Percentiles rank a stretch among this genome's conserved stretches.
phyloP scores from a whole-genome alignment of 352 stramenopile genomes.

The Pythium sukuiense region DNA sequence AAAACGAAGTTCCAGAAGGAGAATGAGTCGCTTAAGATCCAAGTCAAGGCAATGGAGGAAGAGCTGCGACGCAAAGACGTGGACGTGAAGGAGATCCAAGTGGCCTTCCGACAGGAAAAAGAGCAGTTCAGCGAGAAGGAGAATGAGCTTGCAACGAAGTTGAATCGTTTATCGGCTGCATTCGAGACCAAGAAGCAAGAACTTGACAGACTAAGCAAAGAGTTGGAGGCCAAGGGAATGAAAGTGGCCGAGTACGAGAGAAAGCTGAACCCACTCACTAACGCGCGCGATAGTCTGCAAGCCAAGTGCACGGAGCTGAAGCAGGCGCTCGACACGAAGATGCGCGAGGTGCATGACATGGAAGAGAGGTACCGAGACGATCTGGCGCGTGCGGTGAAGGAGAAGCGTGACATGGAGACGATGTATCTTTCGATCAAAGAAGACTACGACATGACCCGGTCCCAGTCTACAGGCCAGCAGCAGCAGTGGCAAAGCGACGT shows the following conservation, averaged over 20 bases:
- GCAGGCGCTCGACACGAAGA: constrained; percentile 49
- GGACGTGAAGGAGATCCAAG: constrained; percentile 41
- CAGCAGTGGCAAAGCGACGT: constrained; percentile 50
- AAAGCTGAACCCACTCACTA: constrained; percentile 48
- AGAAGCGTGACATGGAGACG: constrained; percentile 62
- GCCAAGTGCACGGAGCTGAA: constrained; percentile 58
- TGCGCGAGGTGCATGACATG: constrained; percentile 44
- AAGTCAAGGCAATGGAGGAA: constrained; percentile 47
- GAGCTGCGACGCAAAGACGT: constrained; percentile 43
- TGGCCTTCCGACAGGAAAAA: constrained; percentile 30
- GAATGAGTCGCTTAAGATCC: constrained; percentile 34
- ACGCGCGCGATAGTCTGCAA: constrained; percentile 56
- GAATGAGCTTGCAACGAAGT: constrained; percentile 35
- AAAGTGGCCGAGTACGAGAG: constrained; percentile 59
- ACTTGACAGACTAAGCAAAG: constrained; percentile 49
- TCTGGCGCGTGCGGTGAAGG: constrained; percentile 37
- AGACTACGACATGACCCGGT: constrained; percentile 43
- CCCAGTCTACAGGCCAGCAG: constrained; percentile 39
- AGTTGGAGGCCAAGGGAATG: constrained; percentile 47
- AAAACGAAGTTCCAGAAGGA: constrained; percentile 57
- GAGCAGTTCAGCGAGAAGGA: constrained; percentile 32
- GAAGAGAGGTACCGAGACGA: constrained; percentile 60
- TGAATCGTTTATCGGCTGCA: constrained; percentile 28
- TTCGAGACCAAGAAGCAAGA: constrained; percentile 69
- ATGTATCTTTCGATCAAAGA: constrained; percentile 48